Evolutionary conservation across 345 rosid species (phyloP), one percentile per base, ranked within the genome.

Genomic region (Moricandia moricandioides): DNA sequence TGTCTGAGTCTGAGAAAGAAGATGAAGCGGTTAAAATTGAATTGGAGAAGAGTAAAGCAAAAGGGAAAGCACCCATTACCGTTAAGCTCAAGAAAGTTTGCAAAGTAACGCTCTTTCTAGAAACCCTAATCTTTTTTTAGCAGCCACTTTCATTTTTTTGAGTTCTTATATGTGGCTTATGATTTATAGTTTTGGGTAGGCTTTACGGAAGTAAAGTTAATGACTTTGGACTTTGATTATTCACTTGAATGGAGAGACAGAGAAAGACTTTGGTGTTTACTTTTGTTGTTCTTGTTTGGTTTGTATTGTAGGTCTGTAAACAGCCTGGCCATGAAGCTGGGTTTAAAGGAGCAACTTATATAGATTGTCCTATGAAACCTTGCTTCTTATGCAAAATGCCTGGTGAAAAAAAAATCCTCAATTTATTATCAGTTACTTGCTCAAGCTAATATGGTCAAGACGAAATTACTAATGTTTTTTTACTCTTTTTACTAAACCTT

Each of bases 351-450:
- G 98, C 98, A 9, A 90, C 97, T 0, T 91, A 94, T 73, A 84
- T 95, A 14, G 97, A 92, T 77, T 95, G 97, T 78, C 97, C 97
- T 3, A 95, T 88, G 97, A 95, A 92, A 61, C 97, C 97, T 26
- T 95, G 97, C 74, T 95, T 92, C 72, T 87, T 95, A 77, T 95
- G 99, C 82, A 95, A 92, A 88, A 83, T 88, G 93, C 99, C 97
- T 8, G 97, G 99, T 94, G 33, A 39, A 45, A 49, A 0, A 21
- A 49, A 37, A 4, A n/a, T 4, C 26, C 7, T 0, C 9, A 18
- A 16, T 61, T 75, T 49, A 26, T 51, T 21, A n/a, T 71, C 21
- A 9, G 21, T 43, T 37, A 7, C 40, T 60, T 73, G 45, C 21
- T 60, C 10, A 65, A 26, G 54, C 34, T 56, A 26, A 5, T 6